Evolutionary conservation across 345 rosid genomes (phyloP).

Genomic region (Eucalyptus cloeziana): DNA sequence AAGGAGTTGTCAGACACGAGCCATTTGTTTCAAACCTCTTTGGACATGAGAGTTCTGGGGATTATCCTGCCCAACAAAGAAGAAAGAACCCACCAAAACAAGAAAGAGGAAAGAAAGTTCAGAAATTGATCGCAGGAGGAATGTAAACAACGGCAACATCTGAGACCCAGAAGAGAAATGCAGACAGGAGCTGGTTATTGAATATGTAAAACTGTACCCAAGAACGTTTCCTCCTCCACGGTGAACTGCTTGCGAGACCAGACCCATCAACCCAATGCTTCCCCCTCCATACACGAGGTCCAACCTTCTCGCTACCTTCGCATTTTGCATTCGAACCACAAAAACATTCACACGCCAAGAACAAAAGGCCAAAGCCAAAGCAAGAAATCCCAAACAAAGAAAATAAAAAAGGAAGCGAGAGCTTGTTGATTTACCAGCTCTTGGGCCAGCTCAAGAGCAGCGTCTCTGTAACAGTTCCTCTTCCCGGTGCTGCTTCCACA

Average conservation of each 20-base stretch:
- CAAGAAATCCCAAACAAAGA: not conserved
- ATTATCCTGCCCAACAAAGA: constrained; percentile 19
- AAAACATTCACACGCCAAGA: not conserved
- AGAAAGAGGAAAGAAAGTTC: not conserved
- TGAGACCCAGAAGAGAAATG: not conserved
- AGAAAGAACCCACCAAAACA: not conserved
- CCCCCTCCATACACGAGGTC: constrained; percentile 98
- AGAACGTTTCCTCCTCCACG: constrained; percentile 79
- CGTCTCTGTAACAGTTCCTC: constrained; percentile 67
- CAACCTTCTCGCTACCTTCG: constrained; percentile 54
- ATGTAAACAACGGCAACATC: not conserved
- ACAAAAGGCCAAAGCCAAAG: not conserved
- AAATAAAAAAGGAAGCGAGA: not conserved
- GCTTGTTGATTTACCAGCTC: constrained; percentile 48
- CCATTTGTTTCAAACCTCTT: constrained; percentile 19
- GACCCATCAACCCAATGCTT: constrained; percentile 90
- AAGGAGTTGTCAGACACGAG: not conserved
- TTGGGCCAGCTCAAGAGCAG: constrained; percentile 69
- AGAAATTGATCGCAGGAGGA: not conserved
- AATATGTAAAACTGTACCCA: constrained; percentile 30
- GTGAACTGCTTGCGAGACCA: constrained; percentile 78
- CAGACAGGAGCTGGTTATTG: not conserved
- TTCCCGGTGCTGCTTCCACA: constrained; percentile 67
- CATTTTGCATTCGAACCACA: not conserved
- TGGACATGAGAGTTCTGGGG: constrained; percentile 38